These are phyloP conservation scores for Pharnaceum exiguum DNA, from an alignment of 148 eudicot species.

Conservation along the genomic window DNA sequence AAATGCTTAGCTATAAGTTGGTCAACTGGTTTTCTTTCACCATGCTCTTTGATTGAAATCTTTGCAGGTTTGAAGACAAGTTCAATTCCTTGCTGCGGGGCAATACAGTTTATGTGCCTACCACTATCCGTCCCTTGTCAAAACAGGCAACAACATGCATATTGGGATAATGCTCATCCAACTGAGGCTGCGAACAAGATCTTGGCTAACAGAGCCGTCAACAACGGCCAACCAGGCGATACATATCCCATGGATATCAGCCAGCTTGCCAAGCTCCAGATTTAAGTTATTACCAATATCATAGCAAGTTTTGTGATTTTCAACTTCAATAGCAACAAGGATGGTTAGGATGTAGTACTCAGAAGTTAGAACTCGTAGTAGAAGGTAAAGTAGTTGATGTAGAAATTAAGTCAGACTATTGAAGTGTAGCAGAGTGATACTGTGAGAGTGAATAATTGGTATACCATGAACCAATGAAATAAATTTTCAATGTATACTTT, in stretches of 20 bases:
- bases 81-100: neutral
- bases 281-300: no score
- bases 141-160: conserved; percentile 4
- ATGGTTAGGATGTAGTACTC: no score
- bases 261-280: conserved; percentile 4
- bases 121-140: neutral
- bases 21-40: neutral
- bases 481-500: no score
- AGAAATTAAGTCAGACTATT: no score
- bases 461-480: no score
- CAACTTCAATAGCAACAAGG: no score
- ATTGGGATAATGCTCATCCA: conserved; percentile 19
- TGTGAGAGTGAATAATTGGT: no score
- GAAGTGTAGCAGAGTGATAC: no score
- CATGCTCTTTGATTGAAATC: neutral
- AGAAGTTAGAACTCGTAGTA: no score
- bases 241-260: conserved; percentile 17
- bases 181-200: conserved; percentile 21
- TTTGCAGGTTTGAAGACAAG: neutral
- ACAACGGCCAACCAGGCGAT: neutral
- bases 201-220: conserved; percentile 14
- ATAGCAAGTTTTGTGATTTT: no score
- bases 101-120: neutral
- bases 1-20: neutral
- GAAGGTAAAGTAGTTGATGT: no score